Base-by-base conservation (phyloP, 1,284 basidiomycete species). In the Mycosarcoma mackinlayi region DNA sequence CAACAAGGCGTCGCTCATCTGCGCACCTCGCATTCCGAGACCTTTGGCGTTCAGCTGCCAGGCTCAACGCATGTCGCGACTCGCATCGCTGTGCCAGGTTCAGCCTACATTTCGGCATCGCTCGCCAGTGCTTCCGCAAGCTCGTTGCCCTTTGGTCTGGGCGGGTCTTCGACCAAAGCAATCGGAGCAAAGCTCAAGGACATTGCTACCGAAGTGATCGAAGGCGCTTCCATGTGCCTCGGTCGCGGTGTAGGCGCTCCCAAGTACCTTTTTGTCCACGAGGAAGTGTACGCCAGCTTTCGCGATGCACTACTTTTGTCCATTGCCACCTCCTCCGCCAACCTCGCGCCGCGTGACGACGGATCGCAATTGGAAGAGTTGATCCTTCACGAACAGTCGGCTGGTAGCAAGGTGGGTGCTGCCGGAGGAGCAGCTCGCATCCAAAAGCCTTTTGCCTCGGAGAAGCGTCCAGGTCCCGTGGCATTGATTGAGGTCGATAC, bases 211-310 rank as follows among this genome's bases (percentile, higher is more conserved):
- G 48, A 51, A 25, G 34, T 51, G 27, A 42, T 58, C 4, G 56
- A 58, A 14, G 48, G 41, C 9, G 48, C 48, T 2, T 21, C 39
- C 1, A 45, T 46, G 25, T 31, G 28, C 0, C 48, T 58, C 6
- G 56, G 56, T 11, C 47, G 56, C 3, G 48, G 56, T 1, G 56
- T 58, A 9, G 56, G 56, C 8, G 33, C 48, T 10, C 56, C 56
- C 21, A 58, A 58, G 23, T 51, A 51, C 24, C 40, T 58, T 7
- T 58, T 58, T n/a, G 56, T 51, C 3, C 39, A 58, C 41, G 56
- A 58, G 39, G 56, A 51, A 21, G 33, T 25, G 1, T 58, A 51
- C 18, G 28, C 27, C 6, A 6, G 23, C 3, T 34, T 58, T n/a
- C 56, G 48, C 5, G 48, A 50, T 11, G 56, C 56, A 18, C 11